Evolutionary conservation across 1,139 yeast species (phyloP).

Genomic region (Sugiyamaella castrensis): DNA sequence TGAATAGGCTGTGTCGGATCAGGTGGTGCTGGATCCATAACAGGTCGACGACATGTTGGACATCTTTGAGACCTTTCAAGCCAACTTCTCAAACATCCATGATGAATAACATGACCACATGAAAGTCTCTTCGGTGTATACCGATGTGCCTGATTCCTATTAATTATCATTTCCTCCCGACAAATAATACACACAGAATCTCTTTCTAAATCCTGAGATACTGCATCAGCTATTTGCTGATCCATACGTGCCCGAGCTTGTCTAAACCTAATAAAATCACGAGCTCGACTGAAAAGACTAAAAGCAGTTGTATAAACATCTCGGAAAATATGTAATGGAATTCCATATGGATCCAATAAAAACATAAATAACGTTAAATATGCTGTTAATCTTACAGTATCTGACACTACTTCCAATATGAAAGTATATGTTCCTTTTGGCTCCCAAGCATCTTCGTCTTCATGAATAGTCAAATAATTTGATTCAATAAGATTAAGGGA

Average conservation of each 20-base stretch:
- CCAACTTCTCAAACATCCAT: conserved; percentile 93
- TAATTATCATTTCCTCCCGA: conserved; percentile 68
- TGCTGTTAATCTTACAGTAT: conserved; percentile 40
- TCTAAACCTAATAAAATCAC: conserved; percentile 53
- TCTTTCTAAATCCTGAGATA: conserved; percentile 61
- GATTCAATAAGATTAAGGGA: conserved; percentile 59
- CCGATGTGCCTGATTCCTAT: conserved; percentile 40
- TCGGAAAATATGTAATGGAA: conserved; percentile 66
- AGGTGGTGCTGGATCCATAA: conserved; percentile 34
- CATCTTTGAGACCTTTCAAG: conserved; percentile 86
- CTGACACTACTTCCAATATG: conserved; percentile 52
- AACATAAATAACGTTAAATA: conserved; percentile 53
- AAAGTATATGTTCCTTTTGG: conserved; percentile 61
- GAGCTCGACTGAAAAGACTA: conserved; percentile 49
- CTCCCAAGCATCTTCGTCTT: conserved; percentile 71
- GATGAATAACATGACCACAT: conserved; percentile 86
- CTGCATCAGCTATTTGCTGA: conserved; percentile 50
- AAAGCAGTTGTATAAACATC: conserved; percentile 59
- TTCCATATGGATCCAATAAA: conserved; percentile 46
- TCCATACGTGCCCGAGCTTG: conserved; percentile 67
- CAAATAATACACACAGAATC: conserved; percentile 77
- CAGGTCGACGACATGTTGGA: conserved; percentile 87
- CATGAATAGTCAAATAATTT: conserved; percentile 44
- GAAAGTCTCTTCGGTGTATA: conserved; percentile 67
- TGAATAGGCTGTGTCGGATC: neutral